Evolutionary conservation across 495 filamentous ascomycete genomes (phyloP), one percentile per base, ranked within the genome.

Genomic region (Massariosphaeria phaeospora): DNA sequence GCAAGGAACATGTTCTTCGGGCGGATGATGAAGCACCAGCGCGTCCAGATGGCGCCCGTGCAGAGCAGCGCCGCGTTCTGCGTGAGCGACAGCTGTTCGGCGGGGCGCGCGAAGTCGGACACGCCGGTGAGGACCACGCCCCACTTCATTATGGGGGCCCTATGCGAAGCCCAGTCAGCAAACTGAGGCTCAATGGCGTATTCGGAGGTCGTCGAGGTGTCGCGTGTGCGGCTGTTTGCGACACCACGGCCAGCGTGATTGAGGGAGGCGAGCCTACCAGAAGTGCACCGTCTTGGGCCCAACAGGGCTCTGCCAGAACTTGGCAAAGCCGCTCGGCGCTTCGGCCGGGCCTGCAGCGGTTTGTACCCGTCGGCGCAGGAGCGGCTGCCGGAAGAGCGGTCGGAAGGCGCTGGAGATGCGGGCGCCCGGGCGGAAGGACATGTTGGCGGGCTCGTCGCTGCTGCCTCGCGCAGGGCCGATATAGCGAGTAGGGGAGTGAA

Each of bases 91-190:
- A 98, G 88, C 67, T 84, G 85, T 67, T 91, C 86, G 39, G 88
- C 86, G n/a, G 93, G 93, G 53, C 93, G 89, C 52, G 81, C 77
- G 71, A 98, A 88, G 75, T 98, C 93, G 59, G 86, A 80, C 72
- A 94, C 79, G 68, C 93, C 93, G 53, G 94, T 86, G 57, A 98
- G 75, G 69, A 96, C 93, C 59, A 98, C 72, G 59, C 74, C 80
- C 93, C 93, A 98, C 84, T 96, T 98, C 87, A 96, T 95, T 29
- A 98, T 83, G 26, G 91, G 91, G 21, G 91, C 93, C 89, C 88
- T 91, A 62, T 25, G n/a, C n/a, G n/a, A n/a, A n/a, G n/a, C n/a
- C n/a, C n/a, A n/a, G n/a, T n/a, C n/a, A n/a, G n/a, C n/a, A n/a
- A n/a, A n/a, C n/a, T n/a, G n/a, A n/a, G n/a, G n/a, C n/a, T n/a